Percentiles rank a stretch among this genome's conserved stretches.
These are phyloP conservation scores for Saprolegnia diclina DNA, from an alignment of 352 stramenopile genomes.

Conservation along the genomic window DNA sequence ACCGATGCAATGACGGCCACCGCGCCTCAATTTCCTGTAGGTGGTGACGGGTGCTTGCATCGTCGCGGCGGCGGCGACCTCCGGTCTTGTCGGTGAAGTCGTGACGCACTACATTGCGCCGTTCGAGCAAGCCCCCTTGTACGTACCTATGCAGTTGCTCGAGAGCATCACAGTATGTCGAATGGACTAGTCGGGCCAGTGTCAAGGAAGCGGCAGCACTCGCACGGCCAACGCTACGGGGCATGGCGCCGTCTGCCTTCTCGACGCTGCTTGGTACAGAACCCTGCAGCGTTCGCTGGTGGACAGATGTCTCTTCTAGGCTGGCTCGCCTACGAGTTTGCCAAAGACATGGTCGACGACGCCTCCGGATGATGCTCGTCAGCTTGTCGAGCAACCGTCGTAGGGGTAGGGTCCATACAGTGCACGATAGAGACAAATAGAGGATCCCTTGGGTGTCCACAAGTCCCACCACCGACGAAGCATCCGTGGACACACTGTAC, in stretches of 20 bases:
- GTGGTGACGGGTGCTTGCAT: neutral
- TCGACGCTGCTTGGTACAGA: constrained; percentile 15
- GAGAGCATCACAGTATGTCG: neutral
- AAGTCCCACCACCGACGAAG: no score
- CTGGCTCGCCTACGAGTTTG: constrained; percentile 22
- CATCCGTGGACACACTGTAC: no score
- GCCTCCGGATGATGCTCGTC: neutral
- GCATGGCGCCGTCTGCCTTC: constrained; percentile 9
- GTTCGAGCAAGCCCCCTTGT: constrained; percentile 13
- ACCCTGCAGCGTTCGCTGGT: no score
- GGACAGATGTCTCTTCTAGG: neutral
- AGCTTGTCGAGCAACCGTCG: no score
- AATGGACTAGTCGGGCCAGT: no score
- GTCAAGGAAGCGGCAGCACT: neutral
- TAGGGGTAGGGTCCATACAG: no score
- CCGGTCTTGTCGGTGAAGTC: constrained; percentile 20
- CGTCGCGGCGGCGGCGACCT: constrained; percentile 3
- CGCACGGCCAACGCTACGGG: constrained; percentile 6
- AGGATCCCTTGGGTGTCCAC: no score
- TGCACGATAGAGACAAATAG: no score
- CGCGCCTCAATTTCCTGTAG: neutral
- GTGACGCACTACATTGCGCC: constrained; percentile 6
- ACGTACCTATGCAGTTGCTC: neutral
- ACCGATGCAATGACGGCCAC: neutral
- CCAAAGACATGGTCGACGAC: constrained; percentile 13